These are phyloP conservation scores for Hortaea werneckii DNA, from an alignment of 2,329 filamentous ascomycete species.

Conservation along the genomic window DNA sequence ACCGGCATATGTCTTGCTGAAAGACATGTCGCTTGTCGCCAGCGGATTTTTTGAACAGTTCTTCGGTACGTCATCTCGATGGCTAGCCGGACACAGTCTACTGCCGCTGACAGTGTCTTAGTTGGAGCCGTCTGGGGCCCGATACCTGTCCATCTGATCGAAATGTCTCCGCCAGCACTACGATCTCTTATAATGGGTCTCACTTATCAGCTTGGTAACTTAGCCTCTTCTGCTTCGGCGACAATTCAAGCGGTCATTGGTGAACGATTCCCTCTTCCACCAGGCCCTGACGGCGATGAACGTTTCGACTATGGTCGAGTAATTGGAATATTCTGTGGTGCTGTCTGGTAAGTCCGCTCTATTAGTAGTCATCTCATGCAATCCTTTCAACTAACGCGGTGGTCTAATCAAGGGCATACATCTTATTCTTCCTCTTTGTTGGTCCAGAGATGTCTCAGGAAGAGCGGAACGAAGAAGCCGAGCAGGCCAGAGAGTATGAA, in stretches of 20 bases:
- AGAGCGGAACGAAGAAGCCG: constrained; percentile 14
- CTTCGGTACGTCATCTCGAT: constrained; percentile 29
- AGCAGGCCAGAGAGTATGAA: constrained; percentile 11
- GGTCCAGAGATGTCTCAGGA: constrained; percentile 21
- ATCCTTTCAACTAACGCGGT: too few species aligned
- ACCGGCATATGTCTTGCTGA: constrained; percentile 26
- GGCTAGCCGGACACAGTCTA: constrained; percentile 19
- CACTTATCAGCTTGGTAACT: constrained; percentile 31
- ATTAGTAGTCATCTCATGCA: too few species aligned
- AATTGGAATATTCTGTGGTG: constrained; percentile 19
- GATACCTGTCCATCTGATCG: constrained; percentile 24
- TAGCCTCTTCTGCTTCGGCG: constrained; percentile 27
- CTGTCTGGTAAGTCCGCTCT: neutral
- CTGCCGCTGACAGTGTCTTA: too few species aligned
- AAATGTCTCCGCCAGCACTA: constrained; percentile 26
- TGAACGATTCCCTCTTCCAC: constrained; percentile 26
- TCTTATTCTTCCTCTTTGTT: constrained; percentile 26
- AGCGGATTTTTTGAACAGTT: constrained; percentile 30
- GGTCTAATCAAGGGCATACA: constrained; percentile 14
- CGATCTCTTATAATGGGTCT: constrained; percentile 27
- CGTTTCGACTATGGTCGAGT: constrained; percentile 31
- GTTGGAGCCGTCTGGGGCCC: too few species aligned
- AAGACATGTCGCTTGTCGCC: constrained; percentile 23
- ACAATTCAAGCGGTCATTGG: constrained; percentile 30
- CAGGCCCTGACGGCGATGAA: constrained; percentile 16